Percentiles rank a stretch among this genome's conserved stretches.
Conservation (phyloP, 768 basidiomycete genomes). For the Naganishia randhawae region DNA sequence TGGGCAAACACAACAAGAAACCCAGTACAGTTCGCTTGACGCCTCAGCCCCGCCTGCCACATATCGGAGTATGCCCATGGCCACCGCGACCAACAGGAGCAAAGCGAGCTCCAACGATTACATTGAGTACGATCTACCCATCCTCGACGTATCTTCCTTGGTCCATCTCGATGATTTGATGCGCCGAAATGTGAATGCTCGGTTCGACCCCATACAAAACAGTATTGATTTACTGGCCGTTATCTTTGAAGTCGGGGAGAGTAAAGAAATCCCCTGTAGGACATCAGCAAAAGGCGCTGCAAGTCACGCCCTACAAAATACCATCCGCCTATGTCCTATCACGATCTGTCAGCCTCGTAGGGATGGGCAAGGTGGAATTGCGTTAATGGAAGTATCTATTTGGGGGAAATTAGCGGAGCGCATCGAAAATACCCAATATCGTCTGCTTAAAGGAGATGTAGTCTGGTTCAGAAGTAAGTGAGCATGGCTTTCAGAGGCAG, state of each 20-base stretch:
- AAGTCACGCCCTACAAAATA: neutral
- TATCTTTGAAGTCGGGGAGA: conserved; percentile 22
- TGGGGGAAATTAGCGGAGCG: conserved; percentile 17
- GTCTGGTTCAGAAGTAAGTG: conserved; percentile 25
- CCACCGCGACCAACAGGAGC: neutral
- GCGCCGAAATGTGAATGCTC: neutral
- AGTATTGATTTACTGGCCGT: conserved; percentile 14
- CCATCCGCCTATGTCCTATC: neutral
- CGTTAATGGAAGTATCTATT: conserved; percentile 8
- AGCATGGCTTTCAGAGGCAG: neutral
- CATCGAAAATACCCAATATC: neutral
- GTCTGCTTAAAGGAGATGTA: conserved; percentile 15
- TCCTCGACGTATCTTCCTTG: conserved; percentile 6
- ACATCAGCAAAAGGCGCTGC: neutral
- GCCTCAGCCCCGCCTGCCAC: neutral
- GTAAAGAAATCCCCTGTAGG: conserved; percentile 1
- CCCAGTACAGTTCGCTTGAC: neutral
- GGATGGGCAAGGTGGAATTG: neutral
- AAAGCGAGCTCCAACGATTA: neutral
- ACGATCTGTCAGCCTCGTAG: conserved; percentile 5
- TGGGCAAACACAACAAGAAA: neutral
- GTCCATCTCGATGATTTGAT: conserved; percentile 4
- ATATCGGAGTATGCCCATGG: neutral
- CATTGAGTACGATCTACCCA: conserved; percentile 15
- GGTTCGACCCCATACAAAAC: neutral